These are phyloP conservation scores for Paecilomyces sp. DNA, from an alignment of 2,329 filamentous ascomycete species.

Conservation along the genomic window DNA sequence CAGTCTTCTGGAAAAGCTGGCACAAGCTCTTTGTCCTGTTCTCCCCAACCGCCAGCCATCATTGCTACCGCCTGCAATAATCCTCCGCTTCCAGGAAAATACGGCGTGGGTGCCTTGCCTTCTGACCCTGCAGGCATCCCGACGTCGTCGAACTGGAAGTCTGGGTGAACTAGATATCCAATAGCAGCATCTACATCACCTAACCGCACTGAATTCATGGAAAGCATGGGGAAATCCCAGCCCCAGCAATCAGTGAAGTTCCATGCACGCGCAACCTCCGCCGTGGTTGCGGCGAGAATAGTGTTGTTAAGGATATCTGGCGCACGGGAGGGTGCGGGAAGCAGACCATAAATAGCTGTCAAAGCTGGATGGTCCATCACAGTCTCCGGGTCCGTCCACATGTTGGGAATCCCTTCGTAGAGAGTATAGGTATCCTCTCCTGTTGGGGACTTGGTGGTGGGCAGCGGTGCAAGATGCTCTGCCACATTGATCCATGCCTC, in stretches of 20 bases:
- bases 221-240: constrained; percentile 43
- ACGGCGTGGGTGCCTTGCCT: constrained; percentile 47
- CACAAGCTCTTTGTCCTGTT: constrained; percentile 31
- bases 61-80: constrained; percentile 49
- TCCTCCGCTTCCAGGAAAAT: constrained; percentile 47
- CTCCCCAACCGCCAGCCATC: constrained; percentile 54
- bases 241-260: constrained; percentile 36
- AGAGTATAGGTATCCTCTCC: constrained; percentile 41
- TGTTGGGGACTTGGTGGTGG: constrained; percentile 33
- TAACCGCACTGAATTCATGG: constrained; percentile 39
- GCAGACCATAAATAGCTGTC: constrained; percentile 39
- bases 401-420: constrained; percentile 46
- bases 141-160: constrained; percentile 50
- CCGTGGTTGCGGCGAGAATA: constrained; percentile 23
- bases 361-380: constrained; percentile 40
- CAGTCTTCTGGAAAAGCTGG: constrained; percentile 39
- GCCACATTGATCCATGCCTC: constrained; percentile 42
- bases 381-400: constrained; percentile 33
- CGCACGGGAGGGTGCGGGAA: constrained; percentile 30
- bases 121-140: constrained; percentile 46
- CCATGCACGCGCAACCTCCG: constrained; percentile 36
- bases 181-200: constrained; percentile 38
- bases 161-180: constrained; percentile 39
- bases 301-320: constrained; percentile 27
- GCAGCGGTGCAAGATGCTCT: constrained; percentile 48